phyloP scores from a whole-genome alignment of 2,329 filamentous ascomycete genomes.

The Aaosphaeria arxii region DNA sequence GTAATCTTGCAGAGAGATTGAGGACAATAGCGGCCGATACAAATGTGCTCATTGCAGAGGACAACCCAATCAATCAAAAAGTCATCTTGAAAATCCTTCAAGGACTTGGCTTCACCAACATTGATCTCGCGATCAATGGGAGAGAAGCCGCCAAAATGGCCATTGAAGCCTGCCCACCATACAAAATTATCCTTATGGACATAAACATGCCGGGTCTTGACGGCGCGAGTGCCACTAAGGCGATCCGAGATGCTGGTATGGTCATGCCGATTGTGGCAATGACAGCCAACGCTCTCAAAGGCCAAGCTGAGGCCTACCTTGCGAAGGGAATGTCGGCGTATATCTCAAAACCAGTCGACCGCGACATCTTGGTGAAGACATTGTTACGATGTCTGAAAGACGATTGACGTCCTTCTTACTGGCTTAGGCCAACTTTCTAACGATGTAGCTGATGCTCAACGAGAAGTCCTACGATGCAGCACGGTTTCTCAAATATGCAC shows the following conservation, averaged over 20 bases:
- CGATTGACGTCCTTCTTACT: too few species aligned
- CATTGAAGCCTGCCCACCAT: constrained; percentile 10
- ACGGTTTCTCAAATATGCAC: too few species aligned
- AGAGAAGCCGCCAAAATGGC: constrained; percentile 38
- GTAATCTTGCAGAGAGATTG: background rate
- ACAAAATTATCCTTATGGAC: constrained; percentile 34
- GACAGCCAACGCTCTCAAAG: constrained; percentile 56
- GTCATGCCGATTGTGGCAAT: constrained; percentile 51
- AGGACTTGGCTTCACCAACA: constrained; percentile 28
- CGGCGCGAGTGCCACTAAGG: constrained; percentile 25
- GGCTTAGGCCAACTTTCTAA: too few species aligned
- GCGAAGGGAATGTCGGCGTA: constrained; percentile 57
- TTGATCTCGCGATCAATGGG: constrained; percentile 42
- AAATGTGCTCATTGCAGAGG: constrained; percentile 44
- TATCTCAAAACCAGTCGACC: constrained; percentile 54
- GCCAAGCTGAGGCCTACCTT: constrained; percentile 53
- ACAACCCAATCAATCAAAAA: constrained; percentile 48
- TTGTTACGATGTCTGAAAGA: constrained; percentile 28
- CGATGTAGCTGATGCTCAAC: too few species aligned
- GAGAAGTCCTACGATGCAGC: too few species aligned
- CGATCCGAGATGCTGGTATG: constrained; percentile 17
- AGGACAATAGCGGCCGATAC: constrained; percentile 16
- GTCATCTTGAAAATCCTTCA: constrained; percentile 48
- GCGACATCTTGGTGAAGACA: constrained; percentile 45
- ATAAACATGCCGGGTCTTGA: constrained; percentile 35